phyloP scores from a whole-genome alignment of 2,329 filamentous ascomycete genomes.

The Dactylellina parvicollis region DNA sequence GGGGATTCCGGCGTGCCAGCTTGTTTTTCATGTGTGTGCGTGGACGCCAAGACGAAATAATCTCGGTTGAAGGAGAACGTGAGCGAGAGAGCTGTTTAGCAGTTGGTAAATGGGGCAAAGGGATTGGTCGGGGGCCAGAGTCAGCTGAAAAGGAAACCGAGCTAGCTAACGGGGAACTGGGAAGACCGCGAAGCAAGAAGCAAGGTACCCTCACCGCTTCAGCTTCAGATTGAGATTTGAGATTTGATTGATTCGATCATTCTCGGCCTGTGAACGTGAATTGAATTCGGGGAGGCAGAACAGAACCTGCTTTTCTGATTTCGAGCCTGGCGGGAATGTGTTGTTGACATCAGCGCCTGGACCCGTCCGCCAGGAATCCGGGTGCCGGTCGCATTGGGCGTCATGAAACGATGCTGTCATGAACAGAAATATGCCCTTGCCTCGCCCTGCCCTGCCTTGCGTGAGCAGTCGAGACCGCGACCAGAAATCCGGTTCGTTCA shows the following conservation, averaged over 20 bases:
- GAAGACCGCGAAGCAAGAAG: conserved; percentile 15
- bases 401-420: conserved; percentile 48
- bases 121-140: conserved; percentile 9
- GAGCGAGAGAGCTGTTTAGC: background rate
- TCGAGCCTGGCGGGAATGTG: conserved; percentile 8
- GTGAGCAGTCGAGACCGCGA: conserved; percentile 26
- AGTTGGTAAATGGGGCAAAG: conserved; percentile 33
- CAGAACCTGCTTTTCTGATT: conserved; percentile 1
- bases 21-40: too few species aligned
- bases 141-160: conserved; percentile 18
- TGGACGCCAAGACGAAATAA: conserved; percentile 54
- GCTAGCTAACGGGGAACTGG: conserved; percentile 47
- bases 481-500: background rate
- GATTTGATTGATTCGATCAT: conserved; percentile 8
- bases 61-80: conserved; percentile 36
- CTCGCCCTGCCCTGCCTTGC: conserved; percentile 7
- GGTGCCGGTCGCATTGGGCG: conserved; percentile 14
- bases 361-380: conserved; percentile 20
- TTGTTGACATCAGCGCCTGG: conserved; percentile 30
- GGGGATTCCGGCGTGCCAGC: too few species aligned
- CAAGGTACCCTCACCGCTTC: conserved; percentile 17
- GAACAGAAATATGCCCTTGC: conserved; percentile 44
- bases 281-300: conserved; percentile 1
- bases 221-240: conserved; percentile 11
- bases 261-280: conserved; percentile 13